phyloP scores from a whole-genome alignment of 2,329 filamentous ascomycete species.

The Talaromyces sp. region DNA sequence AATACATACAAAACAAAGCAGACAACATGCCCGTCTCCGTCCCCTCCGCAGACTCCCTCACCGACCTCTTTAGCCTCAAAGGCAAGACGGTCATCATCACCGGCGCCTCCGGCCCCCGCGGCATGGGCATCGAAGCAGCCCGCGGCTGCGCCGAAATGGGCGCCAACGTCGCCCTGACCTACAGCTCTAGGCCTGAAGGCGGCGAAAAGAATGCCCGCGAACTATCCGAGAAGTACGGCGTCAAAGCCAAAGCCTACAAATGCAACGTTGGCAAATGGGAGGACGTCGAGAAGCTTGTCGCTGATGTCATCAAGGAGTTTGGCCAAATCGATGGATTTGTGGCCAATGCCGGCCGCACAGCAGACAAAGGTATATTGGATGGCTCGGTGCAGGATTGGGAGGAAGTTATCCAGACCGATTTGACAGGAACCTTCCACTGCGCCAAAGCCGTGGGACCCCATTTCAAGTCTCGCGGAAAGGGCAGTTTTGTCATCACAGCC shows the following conservation, averaged over 20 bases:
- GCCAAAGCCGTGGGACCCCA: conserved; percentile 83
- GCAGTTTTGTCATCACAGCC: conserved; percentile 65
- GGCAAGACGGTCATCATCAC: conserved; percentile 49
- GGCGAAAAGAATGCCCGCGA: conserved; percentile 65
- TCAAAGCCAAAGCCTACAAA: conserved; percentile 68
- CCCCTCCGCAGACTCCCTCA: conserved; percentile 33
- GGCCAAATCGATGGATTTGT: conserved; percentile 66
- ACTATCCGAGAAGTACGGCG: conserved; percentile 57
- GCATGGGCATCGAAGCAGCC: conserved; percentile 66
- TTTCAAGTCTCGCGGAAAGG: conserved; percentile 64
- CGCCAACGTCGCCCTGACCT: conserved; percentile 65
- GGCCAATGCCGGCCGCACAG: conserved; percentile 68
- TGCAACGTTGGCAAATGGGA: conserved; percentile 58
- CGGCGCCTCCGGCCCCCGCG: conserved; percentile 57
- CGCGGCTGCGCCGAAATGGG: conserved; percentile 64
- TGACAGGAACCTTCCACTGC: conserved; percentile 82
- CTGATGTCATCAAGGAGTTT: conserved; percentile 65
- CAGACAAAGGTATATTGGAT: conserved; percentile 66
- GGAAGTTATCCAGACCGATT: conserved; percentile 77
- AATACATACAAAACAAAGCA: neutral
- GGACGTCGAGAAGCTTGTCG: conserved; percentile 56
- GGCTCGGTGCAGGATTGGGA: conserved; percentile 69
- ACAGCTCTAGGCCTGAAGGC: conserved; percentile 59
- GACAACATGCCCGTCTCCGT: conserved; percentile 38
- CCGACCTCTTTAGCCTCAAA: conserved; percentile 48